Evolutionary conservation across 140 eudicot genomes (phyloP).

Genomic region (Oenanthe javanica): DNA sequence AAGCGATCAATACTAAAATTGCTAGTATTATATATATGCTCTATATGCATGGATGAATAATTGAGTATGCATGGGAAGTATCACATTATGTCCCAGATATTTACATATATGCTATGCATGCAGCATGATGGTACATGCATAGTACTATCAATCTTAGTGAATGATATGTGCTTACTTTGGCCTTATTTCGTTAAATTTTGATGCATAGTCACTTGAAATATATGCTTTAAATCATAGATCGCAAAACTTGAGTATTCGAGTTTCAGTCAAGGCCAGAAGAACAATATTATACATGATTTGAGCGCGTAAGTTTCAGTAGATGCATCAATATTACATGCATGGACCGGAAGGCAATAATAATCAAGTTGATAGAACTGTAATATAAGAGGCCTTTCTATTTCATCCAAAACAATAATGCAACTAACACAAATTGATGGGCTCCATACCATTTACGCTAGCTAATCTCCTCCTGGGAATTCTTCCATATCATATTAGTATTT

Average conservation of each 20-base stretch:
- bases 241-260: too few relatives aligned
- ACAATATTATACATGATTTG: neutral
- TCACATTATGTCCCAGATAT: too few relatives aligned
- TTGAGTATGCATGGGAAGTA: neutral
- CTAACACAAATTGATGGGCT: neutral
- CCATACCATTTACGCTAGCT: constrained; percentile 2
- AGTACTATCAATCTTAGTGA: too few relatives aligned
- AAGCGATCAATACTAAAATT: neutral
- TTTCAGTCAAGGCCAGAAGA: too few relatives aligned
- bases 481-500: neutral
- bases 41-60: neutral
- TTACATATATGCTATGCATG: neutral
- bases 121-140: too few relatives aligned
- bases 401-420: constrained; percentile 5
- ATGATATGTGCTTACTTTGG: too few relatives aligned
- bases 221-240: too few relatives aligned
- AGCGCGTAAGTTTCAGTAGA: too few relatives aligned
- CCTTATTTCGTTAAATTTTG: too few relatives aligned
- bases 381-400: neutral
- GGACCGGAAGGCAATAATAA: neutral
- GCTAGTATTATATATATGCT: neutral
- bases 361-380: neutral
- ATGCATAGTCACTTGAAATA: too few relatives aligned
- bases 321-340: neutral
- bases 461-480: neutral